These are phyloP conservation scores for Pestalotiopsis sp. DNA, from an alignment of 2,329 filamentous ascomycete species.

Conservation along the genomic window DNA sequence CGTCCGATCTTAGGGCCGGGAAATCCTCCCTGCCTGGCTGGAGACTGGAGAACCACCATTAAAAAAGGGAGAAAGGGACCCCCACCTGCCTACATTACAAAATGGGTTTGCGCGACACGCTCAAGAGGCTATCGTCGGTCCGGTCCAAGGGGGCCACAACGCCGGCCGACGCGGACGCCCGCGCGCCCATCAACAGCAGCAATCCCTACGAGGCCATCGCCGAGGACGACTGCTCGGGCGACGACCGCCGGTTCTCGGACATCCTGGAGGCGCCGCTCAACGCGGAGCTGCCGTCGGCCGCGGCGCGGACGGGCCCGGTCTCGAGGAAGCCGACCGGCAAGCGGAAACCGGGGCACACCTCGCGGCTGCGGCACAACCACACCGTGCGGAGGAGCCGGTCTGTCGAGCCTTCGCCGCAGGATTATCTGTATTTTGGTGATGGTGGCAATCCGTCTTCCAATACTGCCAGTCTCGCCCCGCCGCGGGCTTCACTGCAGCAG, in stretches of 20 bases:
- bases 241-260: neutral
- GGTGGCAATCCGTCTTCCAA: neutral
- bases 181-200: neutral
- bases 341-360: neutral
- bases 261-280: neutral
- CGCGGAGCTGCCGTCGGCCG: neutral
- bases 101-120: slow-evolving; percentile 9
- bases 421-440: slow-evolving; percentile 12
- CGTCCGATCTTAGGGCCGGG: too few relatives aligned
- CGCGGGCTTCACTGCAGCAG: neutral
- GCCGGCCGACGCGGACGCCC: neutral
- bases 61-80: neutral
- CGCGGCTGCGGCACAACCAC: neutral
- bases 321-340: slow-evolving; percentile 7
- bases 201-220: neutral
- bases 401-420: neutral
- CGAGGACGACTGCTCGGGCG: neutral
- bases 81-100: neutral
- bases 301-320: neutral
- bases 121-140: slow-evolving; percentile 1
- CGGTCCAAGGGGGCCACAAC: neutral
- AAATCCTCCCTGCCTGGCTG: too few relatives aligned
- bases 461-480: too few relatives aligned
- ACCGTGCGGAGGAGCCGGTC: neutral
- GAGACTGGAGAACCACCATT: neutral